Evolutionary conservation across 139 green algal genomes (phyloP), one percentile per base, ranked within the genome.

Genomic region (Closterium sp.): DNA sequence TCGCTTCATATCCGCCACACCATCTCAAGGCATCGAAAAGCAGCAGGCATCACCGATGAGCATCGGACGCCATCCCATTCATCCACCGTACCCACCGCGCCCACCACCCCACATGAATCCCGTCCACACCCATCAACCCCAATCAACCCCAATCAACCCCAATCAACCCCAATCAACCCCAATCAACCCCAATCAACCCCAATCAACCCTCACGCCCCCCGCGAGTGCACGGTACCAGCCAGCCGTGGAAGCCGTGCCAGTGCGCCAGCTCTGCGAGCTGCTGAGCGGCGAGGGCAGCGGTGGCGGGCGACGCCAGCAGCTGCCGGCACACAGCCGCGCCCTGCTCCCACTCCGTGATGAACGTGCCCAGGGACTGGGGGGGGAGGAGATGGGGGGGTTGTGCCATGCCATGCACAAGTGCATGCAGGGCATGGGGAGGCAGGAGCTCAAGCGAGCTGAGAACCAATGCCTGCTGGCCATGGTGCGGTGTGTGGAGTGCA

Each of bases 231-330:
- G n/a, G n/a, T 89, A 94, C 84, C 84, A 98, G 94, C 97, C 97
- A 98, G 34, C 97, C 97, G 34, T 98, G 97, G 94, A 98, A 98
- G 36, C 95, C 95, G 66, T 96, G 94, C 86, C 94, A 93, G 23
- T 25, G 23, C 2, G 96, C 95, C 33, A 98, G 88, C 12, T 10
- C 21, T 2, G 96, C 95, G 33, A 98, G 88, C 94, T 95, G 94
- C 16, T 91, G 38, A 5, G 96, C 97, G n/a, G 89, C 33, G 30
- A 86, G 83, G n/a, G 90, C 19, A 33, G 83, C 90, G 0, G 55
- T 32, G n/a, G 90, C 43, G 21, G 7, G 16, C 23, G 85, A 91
- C 2, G 90, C 85, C 25, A 98, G 95, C 33, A 98, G 88, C 28
- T 85, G 3, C n/a, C 85, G 33, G 91, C 97, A 98, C 31, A 93